These are phyloP conservation scores for Actinomucor elegans DNA, from an alignment of 371 early-diverging fungal species.

Conservation along the genomic window DNA sequence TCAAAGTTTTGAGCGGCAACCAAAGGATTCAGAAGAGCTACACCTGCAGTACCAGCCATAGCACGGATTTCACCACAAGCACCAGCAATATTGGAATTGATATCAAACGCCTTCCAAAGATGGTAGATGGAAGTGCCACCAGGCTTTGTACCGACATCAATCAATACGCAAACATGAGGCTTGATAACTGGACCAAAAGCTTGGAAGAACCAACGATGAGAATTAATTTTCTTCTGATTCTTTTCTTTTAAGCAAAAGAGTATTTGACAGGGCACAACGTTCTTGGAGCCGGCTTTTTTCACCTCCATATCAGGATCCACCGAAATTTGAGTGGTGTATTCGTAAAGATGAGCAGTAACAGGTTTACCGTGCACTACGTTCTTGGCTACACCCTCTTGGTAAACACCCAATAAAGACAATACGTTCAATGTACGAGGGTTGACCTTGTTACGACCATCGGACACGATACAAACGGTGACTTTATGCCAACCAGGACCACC, in stretches of 20 bases:
- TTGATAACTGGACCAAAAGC: constrained; percentile 82
- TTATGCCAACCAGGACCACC: constrained; percentile 80
- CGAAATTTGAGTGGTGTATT: constrained; percentile 86
- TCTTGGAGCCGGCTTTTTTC: constrained; percentile 51
- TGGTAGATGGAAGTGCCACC: constrained; percentile 82
- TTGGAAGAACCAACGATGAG: constrained; percentile 96
- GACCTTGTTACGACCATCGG: constrained; percentile 80
- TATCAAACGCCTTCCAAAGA: constrained; percentile 91
- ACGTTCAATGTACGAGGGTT: constrained; percentile 77
- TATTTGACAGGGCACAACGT: constrained; percentile 84
- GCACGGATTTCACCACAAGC: constrained; percentile 97
- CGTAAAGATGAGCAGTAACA: constrained; percentile 87
- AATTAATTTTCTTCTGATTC: constrained; percentile 89
- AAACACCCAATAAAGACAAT: constrained; percentile 87
- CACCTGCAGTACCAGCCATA: constrained; percentile 73
- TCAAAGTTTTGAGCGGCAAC: constrained; percentile 96
- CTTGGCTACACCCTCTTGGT: constrained; percentile 89
- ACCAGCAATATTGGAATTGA: constrained; percentile 85
- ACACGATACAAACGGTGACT: constrained; percentile 86
- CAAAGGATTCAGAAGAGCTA: constrained; percentile 79
- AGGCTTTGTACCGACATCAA: constrained; percentile 93
- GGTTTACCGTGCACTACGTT: constrained; percentile 65
- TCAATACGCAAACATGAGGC: constrained; percentile 85
- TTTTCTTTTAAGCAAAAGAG: constrained; percentile 91
- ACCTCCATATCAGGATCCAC: constrained; percentile 70